Conservation (phyloP, 805 yeast species). For the Pichia insulana region DNA sequence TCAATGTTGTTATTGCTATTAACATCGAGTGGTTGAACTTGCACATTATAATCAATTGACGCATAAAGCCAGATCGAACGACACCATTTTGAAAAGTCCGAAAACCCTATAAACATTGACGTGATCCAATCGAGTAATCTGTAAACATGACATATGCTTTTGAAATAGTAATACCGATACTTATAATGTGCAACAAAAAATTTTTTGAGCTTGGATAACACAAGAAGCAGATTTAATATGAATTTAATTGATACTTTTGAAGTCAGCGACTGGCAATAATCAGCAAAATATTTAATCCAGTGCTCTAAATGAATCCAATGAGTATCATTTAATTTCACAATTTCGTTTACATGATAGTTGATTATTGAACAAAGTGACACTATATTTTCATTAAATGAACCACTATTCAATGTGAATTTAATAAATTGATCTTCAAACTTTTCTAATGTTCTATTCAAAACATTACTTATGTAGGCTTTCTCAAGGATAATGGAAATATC, state of each 20-base stretch:
- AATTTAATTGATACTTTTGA: conserved; percentile 15
- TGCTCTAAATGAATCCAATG: conserved; percentile 23
- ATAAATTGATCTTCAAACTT: conserved; percentile 15
- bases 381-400: not conserved
- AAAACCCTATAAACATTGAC: conserved; percentile 16
- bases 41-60: conserved; percentile 6
- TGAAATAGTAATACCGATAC: conserved; percentile 9
- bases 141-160: conserved; percentile 14
- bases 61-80: conserved; percentile 8
- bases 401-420: conserved; percentile 1
- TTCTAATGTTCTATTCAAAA: conserved; percentile 9
- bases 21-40: not conserved
- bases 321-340: conserved; percentile 2
- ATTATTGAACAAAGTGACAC: conserved; percentile 11
- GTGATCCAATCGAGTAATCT: conserved; percentile 12
- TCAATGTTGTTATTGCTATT: too few relatives aligned
- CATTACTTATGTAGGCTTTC: conserved; percentile 15
- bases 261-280: conserved; percentile 6
- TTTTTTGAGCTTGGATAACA: conserved; percentile 9
- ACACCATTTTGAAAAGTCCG: conserved; percentile 12
- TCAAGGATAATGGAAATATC: conserved; percentile 19
- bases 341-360: conserved; percentile 13
- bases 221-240: conserved; percentile 13
- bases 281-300: conserved; percentile 17
- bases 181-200: not conserved